Evolutionary conservation across 2,329 filamentous ascomycete species (phyloP).

Genomic region (Penicillium concentricum): DNA sequence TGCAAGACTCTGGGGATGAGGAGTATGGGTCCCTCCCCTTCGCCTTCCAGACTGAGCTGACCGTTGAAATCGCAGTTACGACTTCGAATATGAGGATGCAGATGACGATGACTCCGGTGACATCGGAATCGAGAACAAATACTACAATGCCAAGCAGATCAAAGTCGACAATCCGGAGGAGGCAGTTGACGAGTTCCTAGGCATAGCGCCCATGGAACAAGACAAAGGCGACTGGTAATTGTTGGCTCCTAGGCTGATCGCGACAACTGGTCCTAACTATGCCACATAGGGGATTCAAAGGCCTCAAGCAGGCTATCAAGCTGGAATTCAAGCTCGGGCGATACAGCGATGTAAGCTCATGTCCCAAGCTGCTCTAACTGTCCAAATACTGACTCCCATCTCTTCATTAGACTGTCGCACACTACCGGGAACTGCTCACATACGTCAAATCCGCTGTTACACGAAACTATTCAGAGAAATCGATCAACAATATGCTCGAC

Average conservation of each 20-base stretch:
- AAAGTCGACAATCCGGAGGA: slow-evolving; percentile 83
- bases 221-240: slow-evolving; percentile 89
- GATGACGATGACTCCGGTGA: slow-evolving; percentile 85
- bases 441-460: slow-evolving; percentile 97
- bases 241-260: neutral
- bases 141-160: slow-evolving; percentile 98
- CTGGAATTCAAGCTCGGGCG: slow-evolving; percentile 89
- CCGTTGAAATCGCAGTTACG: slow-evolving; percentile 59
- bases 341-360: slow-evolving; percentile 68
- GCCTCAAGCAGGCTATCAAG: slow-evolving; percentile 96
- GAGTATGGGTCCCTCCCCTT: slow-evolving; percentile 56
- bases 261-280: slow-evolving; percentile 21
- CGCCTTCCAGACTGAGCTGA: slow-evolving; percentile 21
- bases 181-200: slow-evolving; percentile 89
- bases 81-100: slow-evolving; percentile 96
- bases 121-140: slow-evolving; percentile 97
- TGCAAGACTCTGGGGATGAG: slow-evolving; percentile 87
- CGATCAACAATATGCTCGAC: slow-evolving; percentile 98
- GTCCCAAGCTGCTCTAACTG: neutral
- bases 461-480: slow-evolving; percentile 97
- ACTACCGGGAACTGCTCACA: slow-evolving; percentile 92
- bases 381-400: slow-evolving; percentile 1
- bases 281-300: slow-evolving; percentile 76
- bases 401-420: slow-evolving; percentile 70
- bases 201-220: slow-evolving; percentile 75